Conservation (phyloP, 1,284 basidiomycete genomes). For the Cutaneotrichosporon sp. region DNA sequence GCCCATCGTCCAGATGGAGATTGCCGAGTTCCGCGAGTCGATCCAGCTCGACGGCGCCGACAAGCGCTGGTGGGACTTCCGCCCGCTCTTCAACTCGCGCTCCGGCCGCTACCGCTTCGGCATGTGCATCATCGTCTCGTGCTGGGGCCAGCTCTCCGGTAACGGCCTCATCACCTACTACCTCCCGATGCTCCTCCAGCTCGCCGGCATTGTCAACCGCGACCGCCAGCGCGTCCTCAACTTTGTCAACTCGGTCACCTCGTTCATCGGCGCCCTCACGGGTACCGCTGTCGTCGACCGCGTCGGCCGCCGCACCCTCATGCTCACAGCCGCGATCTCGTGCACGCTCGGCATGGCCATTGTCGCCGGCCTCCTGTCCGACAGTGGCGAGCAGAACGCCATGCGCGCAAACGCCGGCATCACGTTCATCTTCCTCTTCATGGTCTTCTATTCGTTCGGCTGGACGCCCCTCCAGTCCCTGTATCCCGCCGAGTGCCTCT, state of each 20-base stretch:
- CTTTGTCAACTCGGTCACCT: constrained; percentile 37
- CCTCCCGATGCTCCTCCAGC: constrained; percentile 32
- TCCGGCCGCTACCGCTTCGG: constrained; percentile 58
- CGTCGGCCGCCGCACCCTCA: constrained; percentile 35
- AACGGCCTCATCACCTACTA: constrained; percentile 53
- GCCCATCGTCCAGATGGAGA: constrained; percentile 59
- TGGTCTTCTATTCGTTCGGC: constrained; percentile 55
- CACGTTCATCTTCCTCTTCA: constrained; percentile 31
- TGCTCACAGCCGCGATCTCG: constrained; percentile 30
- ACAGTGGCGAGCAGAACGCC: constrained; percentile 24
- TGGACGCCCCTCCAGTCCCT: constrained; percentile 63
- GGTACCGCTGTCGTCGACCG: constrained; percentile 34
- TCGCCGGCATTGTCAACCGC: constrained; percentile 31
- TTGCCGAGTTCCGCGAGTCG: constrained; percentile 61
- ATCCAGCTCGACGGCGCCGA: constrained; percentile 46
- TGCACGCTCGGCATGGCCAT: constrained; percentile 35
- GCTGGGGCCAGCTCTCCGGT: constrained; percentile 38
- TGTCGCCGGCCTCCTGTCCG: constrained; percentile 34
- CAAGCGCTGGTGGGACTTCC: constrained; percentile 61
- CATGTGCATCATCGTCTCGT: constrained; percentile 56
- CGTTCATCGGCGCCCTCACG: constrained; percentile 33
- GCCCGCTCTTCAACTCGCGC: constrained; percentile 57
- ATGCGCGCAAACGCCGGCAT: constrained; percentile 39
- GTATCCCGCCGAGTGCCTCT: constrained; percentile 61
- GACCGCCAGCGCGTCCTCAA: constrained; percentile 36